These are phyloP conservation scores for Abelmoschus esculentus DNA, from an alignment of 345 rosid genomes.

Conservation along the genomic window DNA sequence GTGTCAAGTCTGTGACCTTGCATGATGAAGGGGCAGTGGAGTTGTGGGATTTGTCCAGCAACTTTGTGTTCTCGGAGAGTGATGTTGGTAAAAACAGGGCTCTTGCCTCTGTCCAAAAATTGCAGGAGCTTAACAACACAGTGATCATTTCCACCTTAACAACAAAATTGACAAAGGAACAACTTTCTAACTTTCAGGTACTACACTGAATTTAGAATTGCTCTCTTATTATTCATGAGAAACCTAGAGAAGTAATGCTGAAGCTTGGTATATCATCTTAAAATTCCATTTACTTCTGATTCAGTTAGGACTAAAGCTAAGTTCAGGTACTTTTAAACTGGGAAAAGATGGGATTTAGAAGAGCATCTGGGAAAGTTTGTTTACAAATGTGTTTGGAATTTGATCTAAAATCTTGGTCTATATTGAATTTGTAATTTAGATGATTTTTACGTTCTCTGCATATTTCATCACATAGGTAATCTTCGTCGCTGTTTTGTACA, in stretches of 20 bases:
- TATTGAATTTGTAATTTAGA: background rate
- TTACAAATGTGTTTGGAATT: background rate
- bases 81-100: constrained; percentile 94
- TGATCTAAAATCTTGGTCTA: background rate
- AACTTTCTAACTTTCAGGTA: constrained; percentile 86
- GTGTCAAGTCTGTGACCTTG: constrained; percentile 94
- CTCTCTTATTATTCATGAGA: background rate
- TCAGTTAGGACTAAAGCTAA: background rate
- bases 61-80: constrained; percentile 72
- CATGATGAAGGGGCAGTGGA: constrained; percentile 82
- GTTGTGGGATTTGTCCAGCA: constrained; percentile 89
- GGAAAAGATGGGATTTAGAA: background rate
- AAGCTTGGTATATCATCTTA: background rate
- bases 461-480: background rate
- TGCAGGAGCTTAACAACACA: constrained; percentile 93
- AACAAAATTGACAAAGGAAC: constrained; percentile 56
- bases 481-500: constrained; percentile 20
- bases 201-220: background rate
- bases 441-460: background rate
- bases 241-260: background rate
- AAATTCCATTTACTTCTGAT: background rate
- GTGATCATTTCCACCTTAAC: constrained; percentile 69
- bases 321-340: background rate
- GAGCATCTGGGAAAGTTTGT: background rate
- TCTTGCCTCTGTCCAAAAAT: constrained; percentile 83